Evolutionary conservation across 805 yeast species (phyloP).

Genomic region (Grigorovia jiainica): DNA sequence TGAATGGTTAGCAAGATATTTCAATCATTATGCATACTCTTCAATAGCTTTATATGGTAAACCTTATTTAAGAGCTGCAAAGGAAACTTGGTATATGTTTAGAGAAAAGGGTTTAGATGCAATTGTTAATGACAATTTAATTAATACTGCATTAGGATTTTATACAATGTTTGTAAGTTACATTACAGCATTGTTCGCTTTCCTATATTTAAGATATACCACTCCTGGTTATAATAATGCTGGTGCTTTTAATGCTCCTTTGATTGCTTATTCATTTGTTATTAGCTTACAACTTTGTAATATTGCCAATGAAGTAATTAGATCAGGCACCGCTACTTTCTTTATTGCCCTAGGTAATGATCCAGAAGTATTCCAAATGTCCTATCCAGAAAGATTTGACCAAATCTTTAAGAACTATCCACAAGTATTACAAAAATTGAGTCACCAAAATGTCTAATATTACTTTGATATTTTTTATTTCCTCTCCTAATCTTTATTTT

Average conservation of each 20-base stretch:
- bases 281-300: constrained; percentile 70
- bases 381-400: constrained; percentile 61
- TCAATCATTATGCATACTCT: constrained; percentile 85
- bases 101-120: constrained; percentile 78
- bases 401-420: constrained; percentile 60
- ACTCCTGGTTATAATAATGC: constrained; percentile 51
- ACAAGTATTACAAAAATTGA: constrained; percentile 49
- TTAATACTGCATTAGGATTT: constrained; percentile 69
- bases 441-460: constrained; percentile 22
- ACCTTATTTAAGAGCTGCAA: constrained; percentile 63
- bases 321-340: constrained; percentile 75
- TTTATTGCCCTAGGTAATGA: constrained; percentile 76
- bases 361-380: constrained; percentile 70
- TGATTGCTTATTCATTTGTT: constrained; percentile 63
- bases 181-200: constrained; percentile 52
- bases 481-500: constrained; percentile 2
- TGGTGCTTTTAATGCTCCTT: constrained; percentile 60
- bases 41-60: constrained; percentile 83
- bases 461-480: not conserved
- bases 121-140: constrained; percentile 72
- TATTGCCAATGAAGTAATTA: constrained; percentile 62
- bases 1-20: constrained; percentile 75
- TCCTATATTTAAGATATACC: constrained; percentile 57
- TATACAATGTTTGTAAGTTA: constrained; percentile 67
- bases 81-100: constrained; percentile 71